phyloP scores from a whole-genome alignment of 225 moss, liverwort and hornwort species.

The Pseudisothecium myosuroides region DNA sequence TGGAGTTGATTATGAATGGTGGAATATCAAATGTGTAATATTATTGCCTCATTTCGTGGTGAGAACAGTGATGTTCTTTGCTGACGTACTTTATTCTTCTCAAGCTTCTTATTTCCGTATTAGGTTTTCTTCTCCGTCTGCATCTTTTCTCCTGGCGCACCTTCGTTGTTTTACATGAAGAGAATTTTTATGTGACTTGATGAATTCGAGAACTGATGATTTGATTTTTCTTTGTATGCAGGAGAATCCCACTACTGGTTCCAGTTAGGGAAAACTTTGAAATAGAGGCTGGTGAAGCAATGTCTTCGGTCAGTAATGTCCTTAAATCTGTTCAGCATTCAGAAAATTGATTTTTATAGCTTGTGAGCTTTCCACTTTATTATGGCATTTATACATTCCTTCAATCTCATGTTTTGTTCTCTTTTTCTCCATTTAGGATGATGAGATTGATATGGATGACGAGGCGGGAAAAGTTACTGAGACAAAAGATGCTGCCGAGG shows the following conservation, averaged over 20 bases:
- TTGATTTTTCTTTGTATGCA: background rate
- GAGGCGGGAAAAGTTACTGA: constrained; percentile 23
- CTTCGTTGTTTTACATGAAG: background rate
- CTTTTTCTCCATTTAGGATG: constrained; percentile 18
- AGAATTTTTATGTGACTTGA: background rate
- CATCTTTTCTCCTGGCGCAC: background rate
- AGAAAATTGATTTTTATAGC: background rate
- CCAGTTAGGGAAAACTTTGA: constrained; percentile 17
- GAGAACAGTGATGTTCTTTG: background rate
- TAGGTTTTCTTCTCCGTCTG: background rate
- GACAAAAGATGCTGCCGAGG: constrained; percentile 22
- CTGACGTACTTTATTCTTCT: background rate
- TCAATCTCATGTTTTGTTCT: background rate
- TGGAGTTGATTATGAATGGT: background rate
- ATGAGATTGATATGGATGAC: constrained; percentile 41
- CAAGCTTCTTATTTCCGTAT: background rate
- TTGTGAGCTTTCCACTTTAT: background rate
- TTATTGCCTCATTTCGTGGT: background rate
- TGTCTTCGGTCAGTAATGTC: constrained; percentile 34
- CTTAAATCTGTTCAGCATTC: background rate
- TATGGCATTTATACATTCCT: background rate
- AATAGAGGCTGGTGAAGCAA: constrained; percentile 32
- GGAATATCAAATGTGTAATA: background rate
- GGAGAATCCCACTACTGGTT: constrained; percentile 29
- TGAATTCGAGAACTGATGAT: background rate